Evolutionary conservation across 352 stramenopile genomes (phyloP).

Genomic region (Phytophthora multivora): DNA sequence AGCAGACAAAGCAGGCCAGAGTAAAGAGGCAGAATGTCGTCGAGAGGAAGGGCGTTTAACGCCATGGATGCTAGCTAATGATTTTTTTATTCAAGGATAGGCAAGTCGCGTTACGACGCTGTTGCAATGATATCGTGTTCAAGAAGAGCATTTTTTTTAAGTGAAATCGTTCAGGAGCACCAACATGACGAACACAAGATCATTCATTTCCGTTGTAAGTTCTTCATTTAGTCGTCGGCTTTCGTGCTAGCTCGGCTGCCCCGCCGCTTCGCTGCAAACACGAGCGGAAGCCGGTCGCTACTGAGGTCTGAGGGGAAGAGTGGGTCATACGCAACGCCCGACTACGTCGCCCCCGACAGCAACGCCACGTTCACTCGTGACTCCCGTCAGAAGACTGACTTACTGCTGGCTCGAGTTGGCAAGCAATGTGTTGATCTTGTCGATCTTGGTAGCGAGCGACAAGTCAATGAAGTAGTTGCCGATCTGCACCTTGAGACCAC

Average conservation of each 20-base stretch:
- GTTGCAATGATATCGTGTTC: background rate
- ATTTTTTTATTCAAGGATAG: constrained; percentile 40
- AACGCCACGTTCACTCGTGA: constrained; percentile 26
- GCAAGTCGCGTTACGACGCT: constrained; percentile 13
- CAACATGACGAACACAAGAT: constrained; percentile 15
- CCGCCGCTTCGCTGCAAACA: constrained; percentile 7
- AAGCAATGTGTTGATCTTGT: constrained; percentile 92
- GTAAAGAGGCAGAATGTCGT: constrained; percentile 16
- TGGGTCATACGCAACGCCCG: background rate
- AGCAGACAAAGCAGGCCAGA: constrained; percentile 8
- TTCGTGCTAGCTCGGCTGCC: constrained; percentile 11
- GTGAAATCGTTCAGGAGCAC: too few relatives aligned
- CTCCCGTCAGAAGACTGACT: constrained; percentile 14
- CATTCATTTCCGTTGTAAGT: constrained; percentile 35
- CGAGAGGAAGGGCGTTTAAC: constrained; percentile 11
- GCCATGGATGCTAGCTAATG: constrained; percentile 29
- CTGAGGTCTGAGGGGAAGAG: constrained; percentile 5
- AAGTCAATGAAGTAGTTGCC: constrained; percentile 98
- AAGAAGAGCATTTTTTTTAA: too few relatives aligned
- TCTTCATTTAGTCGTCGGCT: constrained; percentile 33
- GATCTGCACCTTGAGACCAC: constrained; percentile 97
- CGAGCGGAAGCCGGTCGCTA: constrained; percentile 13
- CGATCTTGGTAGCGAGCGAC: constrained; percentile 94
- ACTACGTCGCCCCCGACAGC: constrained; percentile 12
- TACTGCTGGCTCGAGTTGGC: constrained; percentile 66